These are phyloP conservation scores for Wickerhamomyces chaumierensis DNA, from an alignment of 805 yeast genomes.

Conservation along the genomic window DNA sequence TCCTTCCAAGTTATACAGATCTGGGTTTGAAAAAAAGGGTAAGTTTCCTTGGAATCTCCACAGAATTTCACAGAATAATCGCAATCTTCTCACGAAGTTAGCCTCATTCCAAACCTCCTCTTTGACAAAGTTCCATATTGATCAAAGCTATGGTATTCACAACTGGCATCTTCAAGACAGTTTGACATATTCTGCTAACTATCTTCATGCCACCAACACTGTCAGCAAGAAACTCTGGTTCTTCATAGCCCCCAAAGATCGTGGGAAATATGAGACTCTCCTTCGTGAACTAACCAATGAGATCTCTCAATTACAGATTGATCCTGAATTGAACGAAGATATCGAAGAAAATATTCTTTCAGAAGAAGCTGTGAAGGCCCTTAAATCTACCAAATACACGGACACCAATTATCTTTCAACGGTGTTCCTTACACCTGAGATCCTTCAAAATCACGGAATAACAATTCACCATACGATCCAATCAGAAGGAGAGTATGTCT, in stretches of 20 bases:
- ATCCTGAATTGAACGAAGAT: not conserved
- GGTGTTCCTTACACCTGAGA: slow-evolving; percentile 36
- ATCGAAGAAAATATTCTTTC: not conserved
- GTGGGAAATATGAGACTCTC: slow-evolving; percentile 35
- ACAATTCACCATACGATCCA: slow-evolving; percentile 37
- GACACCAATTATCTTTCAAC: slow-evolving; percentile 26
- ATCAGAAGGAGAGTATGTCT: slow-evolving; percentile 47
- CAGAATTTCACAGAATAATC: slow-evolving; percentile 37
- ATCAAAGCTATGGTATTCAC: slow-evolving; percentile 41
- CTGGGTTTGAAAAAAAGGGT: slow-evolving; percentile 21
- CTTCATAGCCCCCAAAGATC: slow-evolving; percentile 46
- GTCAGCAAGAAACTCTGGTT: slow-evolving; percentile 36
- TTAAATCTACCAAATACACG: too few relatives aligned
- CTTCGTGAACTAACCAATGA: not conserved
- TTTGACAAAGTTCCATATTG: slow-evolving; percentile 35
- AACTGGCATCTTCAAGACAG: slow-evolving; percentile 56
- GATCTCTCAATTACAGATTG: not conserved
- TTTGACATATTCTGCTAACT: slow-evolving; percentile 40
- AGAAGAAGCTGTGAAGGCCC: too few relatives aligned
- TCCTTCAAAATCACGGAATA: slow-evolving; percentile 37
- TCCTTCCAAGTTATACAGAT: slow-evolving; percentile 28
- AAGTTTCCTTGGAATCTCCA: slow-evolving; percentile 44
- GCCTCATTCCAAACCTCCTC: slow-evolving; percentile 31
- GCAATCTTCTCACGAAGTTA: slow-evolving; percentile 35
- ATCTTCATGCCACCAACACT: slow-evolving; percentile 34